These are phyloP conservation scores for Backusella sp. DNA, from an alignment of 192 early-diverging fungal genomes.

Conservation along the genomic window DNA sequence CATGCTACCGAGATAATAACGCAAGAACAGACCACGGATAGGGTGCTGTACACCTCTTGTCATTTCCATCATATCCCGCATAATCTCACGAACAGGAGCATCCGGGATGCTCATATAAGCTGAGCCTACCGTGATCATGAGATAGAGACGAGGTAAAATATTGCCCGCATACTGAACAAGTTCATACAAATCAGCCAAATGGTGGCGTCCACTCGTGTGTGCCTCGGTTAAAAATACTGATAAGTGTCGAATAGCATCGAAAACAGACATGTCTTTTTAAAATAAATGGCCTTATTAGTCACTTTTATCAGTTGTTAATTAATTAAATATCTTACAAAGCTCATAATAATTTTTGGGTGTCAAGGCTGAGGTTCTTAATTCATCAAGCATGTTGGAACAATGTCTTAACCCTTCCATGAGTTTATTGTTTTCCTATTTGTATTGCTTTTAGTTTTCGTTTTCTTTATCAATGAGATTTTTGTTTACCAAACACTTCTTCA, in stretches of 20 bases:
- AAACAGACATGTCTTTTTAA: conserved; percentile 88
- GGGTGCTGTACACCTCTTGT: conserved; percentile 97
- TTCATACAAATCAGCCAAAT: conserved; percentile 94
- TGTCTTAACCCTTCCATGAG: conserved; percentile 98
- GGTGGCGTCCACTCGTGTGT: conserved; percentile 77
- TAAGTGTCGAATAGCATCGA: conserved; percentile 95
- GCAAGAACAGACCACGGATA: conserved; percentile 93
- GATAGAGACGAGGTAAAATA: conserved; percentile 97
- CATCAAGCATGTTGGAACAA: conserved; percentile 96
- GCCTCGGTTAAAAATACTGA: conserved; percentile 89
- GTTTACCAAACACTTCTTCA: conserved; percentile 89
- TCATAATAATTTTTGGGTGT: conserved; percentile 99
- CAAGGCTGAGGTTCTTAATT: conserved; percentile 91
- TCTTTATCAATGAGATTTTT: not conserved
- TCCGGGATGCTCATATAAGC: conserved; percentile 94
- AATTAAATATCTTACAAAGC: conserved; percentile 69
- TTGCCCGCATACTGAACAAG: conserved; percentile 98
- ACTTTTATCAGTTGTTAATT: not conserved
- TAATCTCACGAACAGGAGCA: conserved; percentile 92
- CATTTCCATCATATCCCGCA: conserved; percentile 99
- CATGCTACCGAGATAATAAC: conserved; percentile 94
- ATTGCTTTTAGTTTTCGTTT: not conserved
- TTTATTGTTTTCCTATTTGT: conserved; percentile 74
- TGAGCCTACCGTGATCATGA: conserved; percentile 98
- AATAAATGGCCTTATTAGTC: not conserved